Percentiles rank a stretch among this genome's conserved stretches.
phyloP scores from a whole-genome alignment of 2,329 filamentous ascomycete genomes.

The Coleophoma cylindrospora region DNA sequence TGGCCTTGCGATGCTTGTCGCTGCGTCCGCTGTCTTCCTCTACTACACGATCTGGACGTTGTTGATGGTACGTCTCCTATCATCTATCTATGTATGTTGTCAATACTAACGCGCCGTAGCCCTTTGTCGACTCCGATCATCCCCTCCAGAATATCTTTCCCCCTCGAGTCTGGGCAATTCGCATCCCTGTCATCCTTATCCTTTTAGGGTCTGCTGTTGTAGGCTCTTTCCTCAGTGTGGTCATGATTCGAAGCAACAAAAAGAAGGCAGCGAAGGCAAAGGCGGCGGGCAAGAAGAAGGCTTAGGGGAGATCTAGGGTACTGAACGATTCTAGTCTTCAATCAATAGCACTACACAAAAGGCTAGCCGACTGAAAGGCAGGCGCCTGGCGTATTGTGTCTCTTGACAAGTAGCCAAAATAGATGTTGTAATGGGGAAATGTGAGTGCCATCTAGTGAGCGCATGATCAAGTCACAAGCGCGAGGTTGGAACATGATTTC shows the following conservation, averaged over 20 bases:
- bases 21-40: constrained; percentile 67
- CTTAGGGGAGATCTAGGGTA: constrained; percentile 36
- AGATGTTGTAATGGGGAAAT: neutral
- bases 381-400: no score
- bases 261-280: constrained; percentile 96
- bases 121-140: constrained; percentile 94
- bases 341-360: no score
- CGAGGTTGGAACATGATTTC: no score
- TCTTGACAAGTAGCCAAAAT: no score
- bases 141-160: constrained; percentile 93
- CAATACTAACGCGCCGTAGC: constrained; percentile 47
- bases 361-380: no score
- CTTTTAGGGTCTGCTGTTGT: constrained; percentile 90
- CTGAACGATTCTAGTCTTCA: no score
- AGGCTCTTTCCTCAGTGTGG: constrained; percentile 89
- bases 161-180: constrained; percentile 96
- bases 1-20: constrained; percentile 70
- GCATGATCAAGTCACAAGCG: no score
- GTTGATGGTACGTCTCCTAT: constrained; percentile 67
- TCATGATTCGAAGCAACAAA: constrained; percentile 98
- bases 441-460: neutral
- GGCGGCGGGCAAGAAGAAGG: constrained; percentile 82
- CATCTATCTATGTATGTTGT: neutral
- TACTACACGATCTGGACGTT: constrained; percentile 99
- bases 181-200: constrained; percentile 94